A percentile compares a stretch with the other conserved stretches of the same genome.
phyloP scores from a whole-genome alignment of 257 asterid genomes.

The Solanum gandarillasii region DNA sequence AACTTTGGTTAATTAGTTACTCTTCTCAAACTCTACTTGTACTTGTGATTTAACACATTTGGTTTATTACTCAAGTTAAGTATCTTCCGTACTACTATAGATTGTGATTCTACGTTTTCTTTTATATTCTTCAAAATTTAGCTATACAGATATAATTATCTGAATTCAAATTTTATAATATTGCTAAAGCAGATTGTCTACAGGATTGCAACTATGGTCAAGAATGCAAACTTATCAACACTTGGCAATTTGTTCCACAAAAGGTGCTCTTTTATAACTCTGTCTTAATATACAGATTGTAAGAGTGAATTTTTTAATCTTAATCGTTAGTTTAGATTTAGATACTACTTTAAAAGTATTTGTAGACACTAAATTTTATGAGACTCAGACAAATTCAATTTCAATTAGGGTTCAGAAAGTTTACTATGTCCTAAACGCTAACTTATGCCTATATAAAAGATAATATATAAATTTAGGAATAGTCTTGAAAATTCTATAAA shows the following conservation, averaged over 20 bases:
- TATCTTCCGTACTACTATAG: neutral
- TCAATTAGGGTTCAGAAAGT: rapidly evolving
- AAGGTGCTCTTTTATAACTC: neutral
- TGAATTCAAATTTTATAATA: neutral
- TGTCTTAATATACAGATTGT: neutral
- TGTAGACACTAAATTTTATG: neutral
- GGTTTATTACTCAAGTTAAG: neutral
- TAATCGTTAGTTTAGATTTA: neutral
- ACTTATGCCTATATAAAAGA: neutral
- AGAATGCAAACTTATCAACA: neutral
- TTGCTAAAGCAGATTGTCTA: neutral
- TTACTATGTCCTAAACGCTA: rapidly evolving
- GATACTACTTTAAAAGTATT: rapidly evolving
- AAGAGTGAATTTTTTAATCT: neutral
- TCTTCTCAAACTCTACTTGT: neutral
- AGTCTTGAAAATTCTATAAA: too few species aligned
- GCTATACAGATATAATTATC: neutral
- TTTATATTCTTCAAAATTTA: neutral
- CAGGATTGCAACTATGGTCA: neutral
- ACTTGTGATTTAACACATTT: neutral
- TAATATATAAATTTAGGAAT: too few species aligned
- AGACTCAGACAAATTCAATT: rapidly evolving
- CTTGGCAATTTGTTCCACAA: neutral
- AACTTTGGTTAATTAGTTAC: neutral
- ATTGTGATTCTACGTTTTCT: neutral